Base-by-base conservation (phyloP, 169 alveolate species). In the Cryptosporidium parvum region DNA sequence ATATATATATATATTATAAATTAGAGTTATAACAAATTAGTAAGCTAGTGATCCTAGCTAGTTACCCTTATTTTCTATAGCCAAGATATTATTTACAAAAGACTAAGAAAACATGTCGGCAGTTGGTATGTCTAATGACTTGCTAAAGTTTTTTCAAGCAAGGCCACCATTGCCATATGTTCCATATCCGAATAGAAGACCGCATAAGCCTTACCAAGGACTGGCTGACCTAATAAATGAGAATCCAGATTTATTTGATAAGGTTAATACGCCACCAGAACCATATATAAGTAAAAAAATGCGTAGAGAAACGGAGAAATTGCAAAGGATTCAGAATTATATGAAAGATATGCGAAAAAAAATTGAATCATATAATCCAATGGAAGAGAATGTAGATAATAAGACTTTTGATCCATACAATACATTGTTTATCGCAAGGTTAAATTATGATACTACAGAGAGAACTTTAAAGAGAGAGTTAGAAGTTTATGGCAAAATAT, bases 401-500 rank as follows among this genome's bases (percentile, higher is more conserved):
- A 80, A 62, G 51, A 80, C 89, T 0, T 75, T 91, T 5, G 96
- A 96, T 80, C 96, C 97, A 0, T 93, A 86, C 70, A 94, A 93
- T 58, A 96, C 98, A 21, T 67, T 96, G 26, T 94, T 96, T 86
- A 93, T 96, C 0, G 92, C 93, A 45, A 93, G 93, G 68, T 69
- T 96, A 48, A 75, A 75, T 59, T 95, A 91, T 67, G 93, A 91
- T 44, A 94, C 96, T 12, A 93, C 93, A 73, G 98, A 95, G 85
- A 91, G 91, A 52, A 84, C 75, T 48, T 59, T 96, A 29, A 92
- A 91, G 67, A 85, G 71, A 70, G 96, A 95, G 70, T 92, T 96
- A 72, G 96, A 94, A 62, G 86, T 80, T 52, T 96, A 73, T 85
- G 98, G 98, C 12, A 93, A 93, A 29, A 92, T 96, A 26, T 86